These are phyloP conservation scores for Triticum urartu DNA, from an alignment of 176 grass and related monocot species.

Conservation along the genomic window DNA sequence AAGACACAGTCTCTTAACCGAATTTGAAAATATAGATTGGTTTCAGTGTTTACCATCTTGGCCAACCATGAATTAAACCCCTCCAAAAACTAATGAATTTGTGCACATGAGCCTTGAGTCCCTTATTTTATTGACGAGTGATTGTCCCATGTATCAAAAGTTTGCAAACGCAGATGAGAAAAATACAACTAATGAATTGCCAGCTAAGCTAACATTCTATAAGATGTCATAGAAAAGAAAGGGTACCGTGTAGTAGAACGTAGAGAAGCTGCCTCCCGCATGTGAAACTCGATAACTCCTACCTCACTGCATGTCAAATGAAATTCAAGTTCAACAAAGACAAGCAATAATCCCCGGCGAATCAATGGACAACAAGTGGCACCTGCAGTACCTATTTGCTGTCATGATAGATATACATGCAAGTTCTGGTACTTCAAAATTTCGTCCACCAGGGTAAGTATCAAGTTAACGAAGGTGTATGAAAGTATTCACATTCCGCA, in stretches of 20 bases:
- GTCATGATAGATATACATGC: slow-evolving; percentile 5
- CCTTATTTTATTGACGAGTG: background rate
- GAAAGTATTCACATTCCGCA: slow-evolving; percentile 25
- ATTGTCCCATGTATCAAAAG: background rate
- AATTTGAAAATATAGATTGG: background rate
- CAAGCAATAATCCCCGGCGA: background rate
- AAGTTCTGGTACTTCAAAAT: slow-evolving; percentile 14
- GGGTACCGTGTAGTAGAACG: slow-evolving; percentile 13
- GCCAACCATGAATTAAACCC: background rate
- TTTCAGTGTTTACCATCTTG: slow-evolving; percentile 11
- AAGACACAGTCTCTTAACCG: slow-evolving; percentile 6
- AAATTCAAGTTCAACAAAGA: slow-evolving; percentile 28
- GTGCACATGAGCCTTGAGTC: background rate
- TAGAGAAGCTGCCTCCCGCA: background rate
- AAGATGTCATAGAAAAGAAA: slow-evolving; percentile 18
- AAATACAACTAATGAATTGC: background rate
- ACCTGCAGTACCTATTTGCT: background rate
- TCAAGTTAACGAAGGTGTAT: slow-evolving; percentile 3
- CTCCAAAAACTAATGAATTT: background rate
- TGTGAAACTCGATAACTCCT: slow-evolving; percentile 9
- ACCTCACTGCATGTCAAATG: slow-evolving; percentile 22
- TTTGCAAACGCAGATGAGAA: slow-evolving; percentile 4
- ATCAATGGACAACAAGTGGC: background rate
- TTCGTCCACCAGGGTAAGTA: background rate
- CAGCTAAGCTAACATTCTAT: slow-evolving; percentile 3